These are phyloP conservation scores for Micromonas pusilla DNA, from an alignment of 139 green algal genomes.

Conservation along the genomic window DNA sequence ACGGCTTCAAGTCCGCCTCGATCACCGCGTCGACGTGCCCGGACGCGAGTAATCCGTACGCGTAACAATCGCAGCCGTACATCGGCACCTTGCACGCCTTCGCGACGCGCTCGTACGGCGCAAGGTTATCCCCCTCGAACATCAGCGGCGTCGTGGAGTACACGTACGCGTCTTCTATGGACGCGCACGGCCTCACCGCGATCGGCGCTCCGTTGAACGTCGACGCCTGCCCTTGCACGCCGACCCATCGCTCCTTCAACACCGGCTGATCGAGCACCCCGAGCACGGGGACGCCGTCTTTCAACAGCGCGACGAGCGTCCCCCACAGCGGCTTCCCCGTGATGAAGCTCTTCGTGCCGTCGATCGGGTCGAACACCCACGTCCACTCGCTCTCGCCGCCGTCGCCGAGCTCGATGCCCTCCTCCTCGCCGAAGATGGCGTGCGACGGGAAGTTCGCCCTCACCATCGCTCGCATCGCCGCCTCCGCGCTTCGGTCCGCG, in stretches of 20 bases:
- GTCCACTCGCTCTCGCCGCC: slow-evolving; percentile 51
- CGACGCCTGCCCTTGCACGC: slow-evolving; percentile 59
- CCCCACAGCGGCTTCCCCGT: slow-evolving; percentile 97
- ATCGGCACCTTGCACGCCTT: slow-evolving; percentile 58
- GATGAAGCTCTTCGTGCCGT: slow-evolving; percentile 99
- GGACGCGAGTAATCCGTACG: slow-evolving; percentile 86
- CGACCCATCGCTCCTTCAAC: slow-evolving; percentile 83
- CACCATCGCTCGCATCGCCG: slow-evolving; percentile 63
- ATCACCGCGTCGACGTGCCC: slow-evolving; percentile 81
- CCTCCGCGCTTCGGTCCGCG: slow-evolving; percentile 53
- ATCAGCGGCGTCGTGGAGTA: slow-evolving; percentile 90
- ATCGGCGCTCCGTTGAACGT: slow-evolving; percentile 78
- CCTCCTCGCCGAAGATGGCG: slow-evolving; percentile 83
- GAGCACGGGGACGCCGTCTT: slow-evolving; percentile 71
- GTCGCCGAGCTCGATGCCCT: slow-evolving; percentile 48
- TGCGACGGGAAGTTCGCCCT: slow-evolving; percentile 57
- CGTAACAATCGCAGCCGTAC: slow-evolving; percentile 98
- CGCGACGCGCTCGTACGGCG: slow-evolving; percentile 58
- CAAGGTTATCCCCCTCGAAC: slow-evolving; percentile 59
- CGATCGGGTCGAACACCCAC: slow-evolving; percentile 97
- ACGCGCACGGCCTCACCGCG: slow-evolving; percentile 28
- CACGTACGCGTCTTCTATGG: slow-evolving; percentile 52
- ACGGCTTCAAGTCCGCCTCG: slow-evolving; percentile 83
- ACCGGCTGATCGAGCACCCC: slow-evolving; percentile 95
- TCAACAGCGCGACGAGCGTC: slow-evolving; percentile 85